Evolutionary conservation across 345 rosid genomes (phyloP).

Genomic region (Salix suchowensis): DNA sequence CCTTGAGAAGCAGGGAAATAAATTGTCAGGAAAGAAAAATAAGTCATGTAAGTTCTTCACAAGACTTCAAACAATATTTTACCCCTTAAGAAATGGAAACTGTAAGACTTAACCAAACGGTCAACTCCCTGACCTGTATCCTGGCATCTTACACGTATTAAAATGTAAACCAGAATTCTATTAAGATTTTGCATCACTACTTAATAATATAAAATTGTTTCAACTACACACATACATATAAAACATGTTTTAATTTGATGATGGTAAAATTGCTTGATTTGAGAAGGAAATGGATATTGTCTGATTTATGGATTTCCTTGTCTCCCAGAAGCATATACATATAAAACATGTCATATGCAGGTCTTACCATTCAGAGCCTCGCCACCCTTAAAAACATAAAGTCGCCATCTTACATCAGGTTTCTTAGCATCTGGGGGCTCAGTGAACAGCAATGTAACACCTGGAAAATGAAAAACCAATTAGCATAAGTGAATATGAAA

Average conservation of each 20-base stretch:
- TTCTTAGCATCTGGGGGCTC: slow-evolving; percentile 93
- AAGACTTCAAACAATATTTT: background rate
- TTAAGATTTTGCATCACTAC: background rate
- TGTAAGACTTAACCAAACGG: background rate
- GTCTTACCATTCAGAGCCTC: slow-evolving; percentile 74
- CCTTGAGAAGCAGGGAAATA: background rate
- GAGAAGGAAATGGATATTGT: background rate
- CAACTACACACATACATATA: too few relatives aligned
- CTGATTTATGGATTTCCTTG: background rate
- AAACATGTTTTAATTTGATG: background rate
- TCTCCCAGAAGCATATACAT: background rate
- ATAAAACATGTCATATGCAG: background rate
- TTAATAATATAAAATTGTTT: background rate
- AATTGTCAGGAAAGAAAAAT: background rate
- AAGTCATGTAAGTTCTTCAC: background rate
- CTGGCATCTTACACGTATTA: background rate
- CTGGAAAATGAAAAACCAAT: slow-evolving; percentile 27
- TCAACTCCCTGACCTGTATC: background rate
- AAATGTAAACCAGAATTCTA: background rate
- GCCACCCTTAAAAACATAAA: slow-evolving; percentile 83
- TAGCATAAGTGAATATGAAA: slow-evolving; percentile 7
- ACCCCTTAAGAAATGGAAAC: background rate
- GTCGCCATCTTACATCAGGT: slow-evolving; percentile 84
- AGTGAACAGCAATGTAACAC: slow-evolving; percentile 75
- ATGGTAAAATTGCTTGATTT: background rate